Evolutionary conservation across 1,139 yeast species (phyloP).

Genomic region (Sugiyamaella japonica): DNA sequence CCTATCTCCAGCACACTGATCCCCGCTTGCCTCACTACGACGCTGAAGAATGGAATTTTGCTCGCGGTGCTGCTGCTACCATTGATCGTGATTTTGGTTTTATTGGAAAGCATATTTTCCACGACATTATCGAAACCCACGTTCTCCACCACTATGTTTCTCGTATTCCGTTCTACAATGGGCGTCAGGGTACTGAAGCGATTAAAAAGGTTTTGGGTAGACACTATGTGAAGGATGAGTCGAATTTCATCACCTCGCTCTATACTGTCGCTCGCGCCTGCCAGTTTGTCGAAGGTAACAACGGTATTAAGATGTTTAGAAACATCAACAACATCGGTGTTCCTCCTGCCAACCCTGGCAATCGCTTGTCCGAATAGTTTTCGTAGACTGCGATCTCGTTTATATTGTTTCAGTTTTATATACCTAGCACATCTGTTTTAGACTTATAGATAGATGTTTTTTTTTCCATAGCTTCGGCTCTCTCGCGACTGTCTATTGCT

Average conservation of each 20-base stretch:
- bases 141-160: slow-evolving; percentile 84
- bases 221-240: slow-evolving; percentile 65
- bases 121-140: slow-evolving; percentile 87
- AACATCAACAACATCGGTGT: slow-evolving; percentile 61
- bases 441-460: slow-evolving; percentile 8
- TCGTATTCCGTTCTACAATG: slow-evolving; percentile 84
- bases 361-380: slow-evolving; percentile 24
- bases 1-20: slow-evolving; percentile 83
- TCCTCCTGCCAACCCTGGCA: slow-evolving; percentile 28
- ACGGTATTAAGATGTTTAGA: slow-evolving; percentile 77
- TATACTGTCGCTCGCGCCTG: slow-evolving; percentile 74
- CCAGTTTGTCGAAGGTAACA: slow-evolving; percentile 80
- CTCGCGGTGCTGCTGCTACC: slow-evolving; percentile 87
- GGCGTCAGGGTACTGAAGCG: slow-evolving; percentile 75
- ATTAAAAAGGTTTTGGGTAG: slow-evolving; percentile 81
- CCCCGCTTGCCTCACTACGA: slow-evolving; percentile 79
- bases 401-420: slow-evolving; percentile 16
- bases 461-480: not conserved
- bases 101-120: slow-evolving; percentile 77
- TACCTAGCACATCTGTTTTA: not conserved
- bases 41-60: slow-evolving; percentile 75
- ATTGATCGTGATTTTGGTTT: slow-evolving; percentile 83
- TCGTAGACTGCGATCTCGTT: slow-evolving; percentile 11
- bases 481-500: no score
- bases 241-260: slow-evolving; percentile 70